Evolutionary conservation across 2,329 filamentous ascomycete species (phyloP).

Genomic region (Zasmidium citrigriseum): DNA sequence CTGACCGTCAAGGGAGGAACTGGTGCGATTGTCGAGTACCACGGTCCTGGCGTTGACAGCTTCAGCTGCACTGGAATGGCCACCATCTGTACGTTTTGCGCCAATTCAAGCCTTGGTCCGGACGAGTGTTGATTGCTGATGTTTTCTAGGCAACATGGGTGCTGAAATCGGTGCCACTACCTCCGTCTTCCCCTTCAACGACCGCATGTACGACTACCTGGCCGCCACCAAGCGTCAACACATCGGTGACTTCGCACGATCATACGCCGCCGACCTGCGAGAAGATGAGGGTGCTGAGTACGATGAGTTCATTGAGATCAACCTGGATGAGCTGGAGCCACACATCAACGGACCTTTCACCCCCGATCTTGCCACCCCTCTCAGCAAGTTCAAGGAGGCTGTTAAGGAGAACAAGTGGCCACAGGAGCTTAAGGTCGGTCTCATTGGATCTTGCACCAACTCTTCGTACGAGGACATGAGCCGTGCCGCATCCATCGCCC

Average conservation of each 20-base stretch:
- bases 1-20: constrained; percentile 98
- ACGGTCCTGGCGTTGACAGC: constrained; percentile 69
- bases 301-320: constrained; percentile 94
- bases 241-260: constrained; percentile 86
- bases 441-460: constrained; percentile 99
- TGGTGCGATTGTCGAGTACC: constrained; percentile 56
- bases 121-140: not conserved
- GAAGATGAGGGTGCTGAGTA: constrained; percentile 92
- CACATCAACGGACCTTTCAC: constrained; percentile 99
- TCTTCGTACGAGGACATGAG: constrained; percentile 87
- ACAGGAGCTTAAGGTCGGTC: constrained; percentile 90
- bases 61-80: constrained; percentile 85
- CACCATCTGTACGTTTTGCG: constrained; percentile 63
- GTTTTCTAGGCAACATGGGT: constrained; percentile 30
- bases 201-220: constrained; percentile 96
- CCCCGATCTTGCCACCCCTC: constrained; percentile 93
- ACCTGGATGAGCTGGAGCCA: constrained; percentile 91
- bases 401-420: constrained; percentile 96
- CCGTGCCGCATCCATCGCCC: constrained; percentile 85
- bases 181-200: constrained; percentile 95
- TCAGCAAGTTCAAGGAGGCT: constrained; percentile 94
- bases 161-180: constrained; percentile 84
- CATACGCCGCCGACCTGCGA: constrained; percentile 81
- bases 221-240: constrained; percentile 83
- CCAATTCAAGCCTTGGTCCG: constrained; percentile 1